Evolutionary conservation across 306 rosid genomes (phyloP).

Genomic region (Albizia julibrissin): DNA sequence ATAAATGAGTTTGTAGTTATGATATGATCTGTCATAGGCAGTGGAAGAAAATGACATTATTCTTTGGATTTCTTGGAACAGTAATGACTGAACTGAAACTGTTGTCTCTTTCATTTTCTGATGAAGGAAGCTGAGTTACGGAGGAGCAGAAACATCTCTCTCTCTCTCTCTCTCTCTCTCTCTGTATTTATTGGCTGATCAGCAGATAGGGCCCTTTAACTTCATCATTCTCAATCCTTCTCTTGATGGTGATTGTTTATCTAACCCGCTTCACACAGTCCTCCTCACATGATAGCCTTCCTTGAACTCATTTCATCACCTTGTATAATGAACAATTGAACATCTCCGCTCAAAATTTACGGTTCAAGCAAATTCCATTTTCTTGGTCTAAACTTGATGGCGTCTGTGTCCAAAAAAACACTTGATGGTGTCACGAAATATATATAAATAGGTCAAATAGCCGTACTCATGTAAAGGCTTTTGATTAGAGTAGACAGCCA

Average conservation of each 20-base stretch:
- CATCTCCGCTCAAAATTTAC: not conserved
- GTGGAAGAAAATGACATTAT: constrained; percentile 37
- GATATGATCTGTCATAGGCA: not conserved
- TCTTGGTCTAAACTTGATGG: not conserved
- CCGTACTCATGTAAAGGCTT: not conserved
- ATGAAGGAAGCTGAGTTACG: not conserved
- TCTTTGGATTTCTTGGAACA: constrained; percentile 29
- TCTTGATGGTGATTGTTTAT: constrained; percentile 32
- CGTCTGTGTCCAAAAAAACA: not conserved
- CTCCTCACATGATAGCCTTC: not conserved
- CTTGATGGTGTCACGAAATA: not conserved
- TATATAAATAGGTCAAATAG: not conserved
- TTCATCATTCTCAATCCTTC: constrained; percentile 5
- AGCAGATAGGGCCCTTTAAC: constrained; percentile 19
- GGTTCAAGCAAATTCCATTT: constrained; percentile 3
- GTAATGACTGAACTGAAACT: constrained; percentile 17
- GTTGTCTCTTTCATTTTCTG: not conserved
- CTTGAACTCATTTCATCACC: not conserved
- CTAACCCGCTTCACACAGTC: constrained; percentile 17
- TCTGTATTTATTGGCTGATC: constrained; percentile 25
- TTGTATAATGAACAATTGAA: not conserved
- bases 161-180: not conserved
- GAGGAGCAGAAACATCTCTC: not conserved
- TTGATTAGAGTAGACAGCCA: not conserved
- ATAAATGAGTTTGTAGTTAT: not conserved